phyloP scores from a whole-genome alignment of 345 rosid species.

The Boechera stricta region DNA sequence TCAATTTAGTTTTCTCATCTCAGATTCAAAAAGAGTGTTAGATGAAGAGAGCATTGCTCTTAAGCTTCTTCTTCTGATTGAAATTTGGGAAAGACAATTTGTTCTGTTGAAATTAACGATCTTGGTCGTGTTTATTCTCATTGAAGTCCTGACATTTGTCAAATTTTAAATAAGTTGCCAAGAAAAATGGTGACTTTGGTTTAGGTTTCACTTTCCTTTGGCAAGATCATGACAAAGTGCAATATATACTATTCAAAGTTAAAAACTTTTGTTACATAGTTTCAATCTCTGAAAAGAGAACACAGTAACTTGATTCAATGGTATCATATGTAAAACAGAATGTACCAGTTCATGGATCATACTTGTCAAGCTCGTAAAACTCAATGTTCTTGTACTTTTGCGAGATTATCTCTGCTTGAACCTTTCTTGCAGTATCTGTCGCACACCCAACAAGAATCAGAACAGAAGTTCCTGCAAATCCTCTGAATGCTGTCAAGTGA shows the following conservation, averaged over 20 bases:
- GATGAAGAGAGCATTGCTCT: not conserved
- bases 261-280: conserved; percentile 16
- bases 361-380: conserved; percentile 76
- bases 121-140: too few species aligned
- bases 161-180: too few species aligned
- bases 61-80: not conserved
- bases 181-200: too few species aligned
- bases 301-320: conserved; percentile 4
- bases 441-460: conserved; percentile 99
- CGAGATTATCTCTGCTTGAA: conserved; percentile 92
- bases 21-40: not conserved
- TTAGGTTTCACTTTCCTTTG: not conserved
- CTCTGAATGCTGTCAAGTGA: conserved; percentile 95
- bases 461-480: conserved; percentile 98
- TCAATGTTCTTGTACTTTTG: conserved; percentile 96
- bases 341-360: conserved; percentile 31
- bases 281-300: conserved; percentile 1
- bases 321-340: conserved; percentile 8
- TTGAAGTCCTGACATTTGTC: too few species aligned
- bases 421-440: conserved; percentile 95
- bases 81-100: not conserved
- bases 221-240: not conserved
- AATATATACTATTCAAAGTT: conserved; percentile 31
- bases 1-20: conserved; percentile 20
- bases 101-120: not conserved